Base-by-base conservation (phyloP, 129 eudicot species). In the Flaveria trinervia region DNA sequence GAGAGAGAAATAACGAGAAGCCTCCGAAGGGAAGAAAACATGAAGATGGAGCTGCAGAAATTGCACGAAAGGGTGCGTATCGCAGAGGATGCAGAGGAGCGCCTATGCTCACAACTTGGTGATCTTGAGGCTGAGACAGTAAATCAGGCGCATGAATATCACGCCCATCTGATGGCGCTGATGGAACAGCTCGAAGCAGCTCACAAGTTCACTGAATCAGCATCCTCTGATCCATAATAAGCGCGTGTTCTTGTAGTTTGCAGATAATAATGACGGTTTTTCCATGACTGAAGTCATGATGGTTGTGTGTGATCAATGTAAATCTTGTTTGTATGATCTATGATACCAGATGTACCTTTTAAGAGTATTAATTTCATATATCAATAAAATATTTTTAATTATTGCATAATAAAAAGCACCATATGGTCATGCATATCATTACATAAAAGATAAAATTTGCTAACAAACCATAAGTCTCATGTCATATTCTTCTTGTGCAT, bases 71-170 rank as follows among this genome's bases (percentile, higher is more conserved):
- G 85, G 70, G 79, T 89, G 20, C 76, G 71, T 26, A 88, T 86
- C 9, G 92, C 96, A 26, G 97, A 89, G 83, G 97, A 89, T 36
- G 97, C 93, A 1, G 96, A 92, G 83, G 97, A 92, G 86, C 85
- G 86, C 25, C 93, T 92, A 22, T 87, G 96, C 52, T 79, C 80
- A 7, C 93, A 92, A 80, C 91, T 92, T 0, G 93, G 96, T 5
- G 96, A 92, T 45, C 82, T 88, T 2, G 97, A 92, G 70, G 97
- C 91, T 0, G 97, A 92, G 55, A 86, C 90, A 41, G 89, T 88
- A 3, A 90, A 86, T 15, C 92, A 89, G 65, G 93, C 92, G 7
- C 86, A 90, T 0, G 81, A 65, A 8, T 86, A 86, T 76, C 78
- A 82, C 8, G 72, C 77, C 0, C 86, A 80, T 15, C 7, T 89